Base-by-base conservation (phyloP, 371 early-diverging fungal species). In the Amoeboaphelidium protococcarum region DNA sequence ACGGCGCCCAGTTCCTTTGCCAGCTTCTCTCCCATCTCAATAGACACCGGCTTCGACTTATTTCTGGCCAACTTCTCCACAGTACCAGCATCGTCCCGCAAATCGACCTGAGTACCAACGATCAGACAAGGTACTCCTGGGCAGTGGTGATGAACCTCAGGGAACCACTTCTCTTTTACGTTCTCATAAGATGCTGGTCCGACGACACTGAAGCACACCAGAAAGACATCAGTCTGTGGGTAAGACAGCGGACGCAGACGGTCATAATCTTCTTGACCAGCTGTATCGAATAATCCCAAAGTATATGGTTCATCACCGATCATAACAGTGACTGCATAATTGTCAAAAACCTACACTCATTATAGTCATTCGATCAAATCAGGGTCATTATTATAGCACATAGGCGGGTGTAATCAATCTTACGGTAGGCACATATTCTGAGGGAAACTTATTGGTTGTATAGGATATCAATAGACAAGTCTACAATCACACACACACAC, bases 241-340 rank as follows among this genome's bases (percentile, higher is more conserved):
- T 83, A 85, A 13, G 89, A 89, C 26, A 94, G 66, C 1, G 95
- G 95, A 41, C 95, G 78, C 48, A 94, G 74, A 50, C 95, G 80
- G 61, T 91, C 92, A 60, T 94, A 94, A 74, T 94, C 91, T 66
- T 96, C 95, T 62, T 84, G 86, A 66, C 82, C 87, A 50, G 95
- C 95, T 42, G 95, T 94, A 75, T 94, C 95, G 55, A 91, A 91
- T 40, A 94, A 69, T 26, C 90, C 91, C 25, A 84, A 63, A 3
- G 83, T 84, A 54, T 78, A 82, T 20, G 83, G 82, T 54, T 84
- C 82, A 47, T 79, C 78, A 44, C 86, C 91, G 66, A 94, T 88
- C 89, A 90, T 90, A 42, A 94, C 92, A 27, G 90, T 91, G 41
- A 90, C 95, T 50, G 95, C 92, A 66, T 94, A 94, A 64, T 94